phyloP scores from a whole-genome alignment of 192 early-diverging fungal genomes.

The Coemansia sp. region DNA sequence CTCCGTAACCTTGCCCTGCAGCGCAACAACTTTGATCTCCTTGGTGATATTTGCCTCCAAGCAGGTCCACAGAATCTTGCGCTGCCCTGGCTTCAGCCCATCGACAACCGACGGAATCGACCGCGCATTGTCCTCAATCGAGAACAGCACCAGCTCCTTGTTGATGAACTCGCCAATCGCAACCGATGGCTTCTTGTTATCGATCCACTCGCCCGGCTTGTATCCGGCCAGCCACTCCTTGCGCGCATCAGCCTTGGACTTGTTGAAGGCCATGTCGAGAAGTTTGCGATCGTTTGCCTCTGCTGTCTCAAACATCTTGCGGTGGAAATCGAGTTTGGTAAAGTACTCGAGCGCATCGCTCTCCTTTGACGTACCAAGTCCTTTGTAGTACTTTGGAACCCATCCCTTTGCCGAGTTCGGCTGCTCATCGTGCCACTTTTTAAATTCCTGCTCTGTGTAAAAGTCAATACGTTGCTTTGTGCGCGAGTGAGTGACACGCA shows the following conservation, averaged over 20 bases:
- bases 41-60: conserved; percentile 78
- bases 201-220: conserved; percentile 87
- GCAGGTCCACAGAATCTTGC: conserved; percentile 89
- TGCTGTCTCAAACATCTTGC: conserved; percentile 70
- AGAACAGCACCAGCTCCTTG: conserved; percentile 91
- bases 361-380: conserved; percentile 86
- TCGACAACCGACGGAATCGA: conserved; percentile 95
- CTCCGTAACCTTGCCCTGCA: conserved; percentile 88
- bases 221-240: conserved; percentile 89
- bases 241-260: conserved; percentile 90
- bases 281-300: conserved; percentile 67
- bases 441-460: conserved; percentile 93
- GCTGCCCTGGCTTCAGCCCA: conserved; percentile 95
- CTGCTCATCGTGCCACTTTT: conserved; percentile 72
- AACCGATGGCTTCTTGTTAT: conserved; percentile 77
- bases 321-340: conserved; percentile 73
- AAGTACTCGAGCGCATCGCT: conserved; percentile 93
- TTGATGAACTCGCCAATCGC: conserved; percentile 92
- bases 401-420: conserved; percentile 76
- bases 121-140: conserved; percentile 91
- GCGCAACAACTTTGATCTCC: conserved; percentile 89
- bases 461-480: conserved; percentile 68
- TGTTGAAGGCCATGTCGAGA: conserved; percentile 97
- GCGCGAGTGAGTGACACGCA: conserved; percentile 67
- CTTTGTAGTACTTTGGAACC: conserved; percentile 96